phyloP scores from a whole-genome alignment of 2,329 filamentous ascomycete species.

The Trichophyton simii region DNA sequence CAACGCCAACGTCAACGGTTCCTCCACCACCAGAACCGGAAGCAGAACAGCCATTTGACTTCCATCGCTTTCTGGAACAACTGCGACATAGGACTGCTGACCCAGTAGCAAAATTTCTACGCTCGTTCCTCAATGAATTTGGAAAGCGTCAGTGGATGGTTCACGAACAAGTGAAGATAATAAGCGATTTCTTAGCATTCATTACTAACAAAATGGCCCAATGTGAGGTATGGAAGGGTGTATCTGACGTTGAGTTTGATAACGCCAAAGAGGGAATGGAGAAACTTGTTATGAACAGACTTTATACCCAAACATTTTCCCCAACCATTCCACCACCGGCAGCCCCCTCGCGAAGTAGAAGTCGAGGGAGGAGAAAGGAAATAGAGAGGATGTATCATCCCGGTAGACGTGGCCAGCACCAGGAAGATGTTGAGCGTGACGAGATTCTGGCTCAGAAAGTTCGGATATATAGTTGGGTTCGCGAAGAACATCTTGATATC shows the following conservation, averaged over 20 bases:
- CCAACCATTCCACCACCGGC: constrained; percentile 70
- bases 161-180: constrained; percentile 98
- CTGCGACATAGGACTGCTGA: constrained; percentile 94
- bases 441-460: constrained; percentile 95
- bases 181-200: constrained; percentile 88
- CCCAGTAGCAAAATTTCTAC: constrained; percentile 86
- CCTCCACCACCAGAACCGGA: constrained; percentile 63
- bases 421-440: constrained; percentile 94
- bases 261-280: constrained; percentile 99
- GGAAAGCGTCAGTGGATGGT: constrained; percentile 99
- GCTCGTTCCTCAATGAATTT: constrained; percentile 89
- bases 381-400: constrained; percentile 59
- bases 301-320: constrained; percentile 93
- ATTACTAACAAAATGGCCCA: constrained; percentile 97
- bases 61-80: constrained; percentile 92
- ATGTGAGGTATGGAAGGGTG: constrained; percentile 91
- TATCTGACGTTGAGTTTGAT: constrained; percentile 94
- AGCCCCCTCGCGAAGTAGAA: constrained; percentile 45
- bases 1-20: constrained; percentile 23
- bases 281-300: constrained; percentile 95
- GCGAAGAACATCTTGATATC: constrained; percentile 88
- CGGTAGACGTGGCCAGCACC: constrained; percentile 85
- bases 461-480: constrained; percentile 90
- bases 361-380: constrained; percentile 55
- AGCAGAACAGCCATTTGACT: constrained; percentile 82